Evolutionary conservation across 1,284 basidiomycete species (phyloP).

Genomic region (Malassezia obtusa): DNA sequence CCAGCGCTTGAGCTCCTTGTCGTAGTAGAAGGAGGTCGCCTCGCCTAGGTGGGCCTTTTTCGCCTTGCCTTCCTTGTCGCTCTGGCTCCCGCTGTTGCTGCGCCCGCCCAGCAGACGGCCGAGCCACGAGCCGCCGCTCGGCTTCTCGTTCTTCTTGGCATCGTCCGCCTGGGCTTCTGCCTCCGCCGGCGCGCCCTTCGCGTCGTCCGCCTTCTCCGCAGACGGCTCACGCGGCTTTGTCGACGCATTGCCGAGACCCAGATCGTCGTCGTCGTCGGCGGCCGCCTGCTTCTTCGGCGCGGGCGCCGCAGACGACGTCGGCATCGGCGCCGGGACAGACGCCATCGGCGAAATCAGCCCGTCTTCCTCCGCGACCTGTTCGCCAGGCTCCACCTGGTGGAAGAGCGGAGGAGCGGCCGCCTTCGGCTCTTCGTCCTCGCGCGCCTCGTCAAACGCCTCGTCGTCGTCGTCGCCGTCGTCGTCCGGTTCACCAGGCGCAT

Average conservation of each 20-base stretch:
- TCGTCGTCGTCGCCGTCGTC: background rate
- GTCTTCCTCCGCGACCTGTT: conserved; percentile 6
- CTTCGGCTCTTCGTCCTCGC: background rate
- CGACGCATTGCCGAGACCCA: conserved; percentile 73
- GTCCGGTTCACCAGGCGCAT: background rate
- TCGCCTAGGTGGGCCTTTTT: conserved; percentile 75
- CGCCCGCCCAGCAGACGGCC: conserved; percentile 54
- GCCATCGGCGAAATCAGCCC: conserved; percentile 11
- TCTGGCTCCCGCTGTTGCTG: conserved; percentile 46
- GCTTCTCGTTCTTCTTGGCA: conserved; percentile 26
- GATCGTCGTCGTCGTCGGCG: conserved; percentile 62
- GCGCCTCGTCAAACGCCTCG: conserved; percentile 1
- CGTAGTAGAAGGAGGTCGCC: conserved; percentile 81
- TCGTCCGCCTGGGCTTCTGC: background rate
- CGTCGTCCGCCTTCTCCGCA: conserved; percentile 9
- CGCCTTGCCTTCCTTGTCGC: conserved; percentile 34
- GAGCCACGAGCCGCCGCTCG: conserved; percentile 57
- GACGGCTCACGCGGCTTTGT: conserved; percentile 42
- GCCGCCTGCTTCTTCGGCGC: background rate
- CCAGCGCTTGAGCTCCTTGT: conserved; percentile 89
- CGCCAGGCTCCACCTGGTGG: conserved; percentile 8
- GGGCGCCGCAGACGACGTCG: background rate
- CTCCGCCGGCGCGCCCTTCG: conserved; percentile 2
- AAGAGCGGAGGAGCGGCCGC: conserved; percentile 6
- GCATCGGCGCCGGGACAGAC: background rate